Evolutionary conservation across 352 stramenopile genomes (phyloP).

Genomic region (Pythium dissimile): DNA sequence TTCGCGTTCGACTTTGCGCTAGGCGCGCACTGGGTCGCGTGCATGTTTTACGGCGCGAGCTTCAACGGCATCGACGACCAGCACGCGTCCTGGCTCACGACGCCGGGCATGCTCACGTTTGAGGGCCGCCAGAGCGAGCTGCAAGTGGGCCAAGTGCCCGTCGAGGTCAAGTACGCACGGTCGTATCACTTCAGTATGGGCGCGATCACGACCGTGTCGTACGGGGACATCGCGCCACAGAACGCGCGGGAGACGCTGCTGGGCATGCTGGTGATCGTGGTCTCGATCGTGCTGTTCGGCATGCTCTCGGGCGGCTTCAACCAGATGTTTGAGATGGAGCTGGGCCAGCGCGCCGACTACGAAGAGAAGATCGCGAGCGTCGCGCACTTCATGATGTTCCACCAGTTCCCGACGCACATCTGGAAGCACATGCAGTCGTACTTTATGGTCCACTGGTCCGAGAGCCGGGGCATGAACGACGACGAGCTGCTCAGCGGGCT

Average conservation of each 20-base stretch:
- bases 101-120: slow-evolving; percentile 48
- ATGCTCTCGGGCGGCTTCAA: slow-evolving; percentile 45
- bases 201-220: slow-evolving; percentile 73
- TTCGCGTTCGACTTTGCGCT: slow-evolving; percentile 34
- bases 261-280: slow-evolving; percentile 55
- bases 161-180: slow-evolving; percentile 40
- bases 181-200: slow-evolving; percentile 70
- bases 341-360: slow-evolving; percentile 42
- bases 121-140: slow-evolving; percentile 21
- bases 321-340: slow-evolving; percentile 43
- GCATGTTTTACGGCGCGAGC: slow-evolving; percentile 21
- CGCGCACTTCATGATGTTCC: slow-evolving; percentile 36
- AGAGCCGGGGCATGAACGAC: slow-evolving; percentile 47
- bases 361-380: slow-evolving; percentile 41
- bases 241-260: slow-evolving; percentile 57
- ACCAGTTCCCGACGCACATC: slow-evolving; percentile 35
- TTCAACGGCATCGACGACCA: slow-evolving; percentile 6
- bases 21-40: slow-evolving; percentile 27
- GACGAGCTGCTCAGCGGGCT: slow-evolving; percentile 36
- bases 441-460: slow-evolving; percentile 40
- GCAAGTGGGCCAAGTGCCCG: slow-evolving; percentile 33
- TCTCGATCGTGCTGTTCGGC: slow-evolving; percentile 53
- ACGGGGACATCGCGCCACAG: slow-evolving; percentile 63
- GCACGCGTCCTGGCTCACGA: slow-evolving; percentile 22
- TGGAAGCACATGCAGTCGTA: slow-evolving; percentile 48